Evolutionary conservation across 352 stramenopile genomes (phyloP).

Genomic region (Phytophthora sp.): DNA sequence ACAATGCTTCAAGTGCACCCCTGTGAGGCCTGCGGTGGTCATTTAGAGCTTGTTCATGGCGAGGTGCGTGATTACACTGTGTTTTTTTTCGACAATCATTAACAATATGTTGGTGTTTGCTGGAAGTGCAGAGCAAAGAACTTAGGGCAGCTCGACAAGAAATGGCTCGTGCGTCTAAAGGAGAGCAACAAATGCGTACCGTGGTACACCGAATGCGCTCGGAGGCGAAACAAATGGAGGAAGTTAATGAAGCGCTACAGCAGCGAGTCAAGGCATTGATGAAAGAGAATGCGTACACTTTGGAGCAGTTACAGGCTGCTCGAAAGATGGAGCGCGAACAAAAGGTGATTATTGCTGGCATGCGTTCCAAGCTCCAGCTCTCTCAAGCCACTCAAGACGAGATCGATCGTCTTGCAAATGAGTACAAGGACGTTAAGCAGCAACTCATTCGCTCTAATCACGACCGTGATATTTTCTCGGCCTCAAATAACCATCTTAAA

Average conservation of each 20-base stretch:
- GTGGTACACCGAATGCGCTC: conserved; percentile 68
- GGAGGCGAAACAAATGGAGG: conserved; percentile 76
- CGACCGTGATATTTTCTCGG: conserved; percentile 79
- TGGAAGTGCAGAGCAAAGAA: conserved; percentile 61
- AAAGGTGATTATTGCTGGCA: conserved; percentile 62
- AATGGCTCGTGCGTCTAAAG: conserved; percentile 68
- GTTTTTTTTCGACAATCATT: not conserved
- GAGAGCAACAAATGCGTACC: conserved; percentile 71
- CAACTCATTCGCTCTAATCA: conserved; percentile 73
- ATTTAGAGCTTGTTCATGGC: conserved; percentile 81
- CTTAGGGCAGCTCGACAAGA: conserved; percentile 65
- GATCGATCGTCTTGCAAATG: conserved; percentile 56
- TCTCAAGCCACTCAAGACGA: conserved; percentile 71
- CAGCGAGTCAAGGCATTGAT: conserved; percentile 74
- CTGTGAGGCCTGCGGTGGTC: conserved; percentile 72
- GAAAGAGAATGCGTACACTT: conserved; percentile 80
- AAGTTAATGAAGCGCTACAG: conserved; percentile 77
- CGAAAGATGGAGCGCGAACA: conserved; percentile 80
- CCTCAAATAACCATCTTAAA: conserved; percentile 78
- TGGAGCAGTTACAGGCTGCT: conserved; percentile 75
- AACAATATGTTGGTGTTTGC: not conserved
- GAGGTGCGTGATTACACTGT: conserved; percentile 45
- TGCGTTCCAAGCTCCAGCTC: conserved; percentile 77
- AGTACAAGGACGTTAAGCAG: conserved; percentile 74
- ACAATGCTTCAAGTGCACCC: conserved; percentile 77